Percentiles rank a stretch among this genome's conserved stretches.
phyloP scores from a whole-genome alignment of 352 stramenopile species.

The Globisporangium echinulatum region DNA sequence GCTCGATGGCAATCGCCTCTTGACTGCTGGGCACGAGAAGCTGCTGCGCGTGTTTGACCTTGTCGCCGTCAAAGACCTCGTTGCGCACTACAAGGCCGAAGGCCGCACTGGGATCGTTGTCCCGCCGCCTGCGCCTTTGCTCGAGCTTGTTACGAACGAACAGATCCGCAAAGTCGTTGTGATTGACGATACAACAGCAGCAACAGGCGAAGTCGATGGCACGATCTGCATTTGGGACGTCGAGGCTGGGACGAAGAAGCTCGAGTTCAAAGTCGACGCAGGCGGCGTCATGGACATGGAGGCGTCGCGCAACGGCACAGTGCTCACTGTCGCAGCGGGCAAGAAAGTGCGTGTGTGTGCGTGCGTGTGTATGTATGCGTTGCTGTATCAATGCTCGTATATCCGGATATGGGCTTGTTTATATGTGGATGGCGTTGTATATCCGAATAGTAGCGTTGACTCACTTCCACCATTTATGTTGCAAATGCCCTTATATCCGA shows the following conservation, averaged over 20 bases:
- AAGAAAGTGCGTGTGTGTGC: slow-evolving; percentile 47
- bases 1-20: slow-evolving; percentile 70
- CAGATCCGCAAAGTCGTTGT: slow-evolving; percentile 82
- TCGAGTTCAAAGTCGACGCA: slow-evolving; percentile 56
- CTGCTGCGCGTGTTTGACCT: slow-evolving; percentile 91
- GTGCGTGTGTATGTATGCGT: background rate
- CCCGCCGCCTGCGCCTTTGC: slow-evolving; percentile 28
- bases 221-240: slow-evolving; percentile 68
- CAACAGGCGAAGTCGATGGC: slow-evolving; percentile 72
- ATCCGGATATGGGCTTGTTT: too few species aligned
- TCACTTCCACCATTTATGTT: too few species aligned
- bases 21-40: slow-evolving; percentile 94
- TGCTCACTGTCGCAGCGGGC: slow-evolving; percentile 90
- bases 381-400: background rate
- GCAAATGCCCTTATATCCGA: too few species aligned
- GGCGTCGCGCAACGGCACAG: slow-evolving; percentile 44
- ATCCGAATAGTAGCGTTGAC: too few species aligned
- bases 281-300: slow-evolving; percentile 86
- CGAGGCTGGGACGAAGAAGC: slow-evolving; percentile 30
- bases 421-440: background rate
- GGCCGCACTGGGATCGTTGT: slow-evolving; percentile 60
- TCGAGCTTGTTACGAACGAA: slow-evolving; percentile 53
- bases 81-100: slow-evolving; percentile 46
- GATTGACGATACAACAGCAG: slow-evolving; percentile 36
- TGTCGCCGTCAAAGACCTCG: slow-evolving; percentile 49